Evolutionary conservation across 2,329 filamentous ascomycete species (phyloP).

Genomic region (Emergomyces orientalis): DNA sequence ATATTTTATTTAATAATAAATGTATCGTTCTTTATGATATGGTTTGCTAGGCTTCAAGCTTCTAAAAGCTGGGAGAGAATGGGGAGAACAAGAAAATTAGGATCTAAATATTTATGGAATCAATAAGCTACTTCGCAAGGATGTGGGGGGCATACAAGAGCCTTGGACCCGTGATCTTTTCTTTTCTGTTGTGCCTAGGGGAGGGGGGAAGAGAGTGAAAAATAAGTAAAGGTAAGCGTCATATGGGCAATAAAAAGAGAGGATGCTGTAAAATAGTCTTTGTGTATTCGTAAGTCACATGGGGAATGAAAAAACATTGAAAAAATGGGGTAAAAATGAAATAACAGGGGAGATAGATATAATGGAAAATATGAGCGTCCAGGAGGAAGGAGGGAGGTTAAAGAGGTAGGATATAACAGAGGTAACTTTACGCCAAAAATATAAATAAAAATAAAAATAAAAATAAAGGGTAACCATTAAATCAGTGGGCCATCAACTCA

Average conservation of each 20-base stretch:
- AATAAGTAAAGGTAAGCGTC: neutral
- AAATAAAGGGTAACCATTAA: neutral
- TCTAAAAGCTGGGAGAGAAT: neutral
- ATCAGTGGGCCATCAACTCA: slow-evolving; percentile 42
- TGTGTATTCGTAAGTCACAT: slow-evolving; percentile 2
- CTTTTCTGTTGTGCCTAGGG: neutral
- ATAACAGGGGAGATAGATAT: neutral
- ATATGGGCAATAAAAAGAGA: neutral
- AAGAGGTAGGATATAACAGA: neutral
- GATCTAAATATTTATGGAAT: neutral
- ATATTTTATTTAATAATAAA: neutral
- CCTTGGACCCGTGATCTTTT: neutral
- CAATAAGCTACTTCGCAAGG: neutral
- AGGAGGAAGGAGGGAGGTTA: neutral
- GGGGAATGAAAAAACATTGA: neutral
- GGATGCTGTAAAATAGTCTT: slow-evolving; percentile 2
- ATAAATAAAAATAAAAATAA: neutral
- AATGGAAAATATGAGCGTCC: neutral
- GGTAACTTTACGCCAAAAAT: neutral
- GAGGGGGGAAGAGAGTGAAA: neutral
- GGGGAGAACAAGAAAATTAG: neutral
- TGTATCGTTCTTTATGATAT: neutral
- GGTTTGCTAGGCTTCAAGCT: neutral
- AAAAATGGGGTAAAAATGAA: neutral
- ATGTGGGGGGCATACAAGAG: neutral